Percentiles rank a stretch among this genome's conserved stretches.
These are phyloP conservation scores for Botrytis elliptica DNA, from an alignment of 2,329 filamentous ascomycete genomes.

Conservation along the genomic window DNA sequence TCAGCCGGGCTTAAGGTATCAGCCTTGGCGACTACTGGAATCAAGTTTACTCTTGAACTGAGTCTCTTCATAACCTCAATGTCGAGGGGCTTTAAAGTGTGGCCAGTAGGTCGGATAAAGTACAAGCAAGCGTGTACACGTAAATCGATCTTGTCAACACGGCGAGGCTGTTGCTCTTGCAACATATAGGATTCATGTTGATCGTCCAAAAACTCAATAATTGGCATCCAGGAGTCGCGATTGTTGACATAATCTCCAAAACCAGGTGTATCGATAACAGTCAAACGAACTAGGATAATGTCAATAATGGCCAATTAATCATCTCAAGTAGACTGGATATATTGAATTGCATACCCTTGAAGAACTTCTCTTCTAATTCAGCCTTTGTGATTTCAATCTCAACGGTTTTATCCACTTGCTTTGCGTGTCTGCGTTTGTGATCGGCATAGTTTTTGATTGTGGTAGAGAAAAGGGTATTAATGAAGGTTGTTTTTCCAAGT, in stretches of 20 bases:
- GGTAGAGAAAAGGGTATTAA: conserved; percentile 99
- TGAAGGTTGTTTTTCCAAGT: conserved; percentile 98
- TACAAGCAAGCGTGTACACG: conserved; percentile 98
- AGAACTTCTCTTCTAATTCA: conserved; percentile 99
- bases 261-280: conserved; percentile 97
- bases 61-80: conserved; percentile 99
- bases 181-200: conserved; percentile 99
- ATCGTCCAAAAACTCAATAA: conserved; percentile 99
- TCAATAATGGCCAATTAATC: conserved; percentile 25
- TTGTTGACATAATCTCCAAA: conserved; percentile 99
- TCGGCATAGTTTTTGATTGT: conserved; percentile 99
- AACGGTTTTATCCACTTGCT: conserved; percentile 99
- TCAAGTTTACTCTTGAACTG: conserved; percentile 96
- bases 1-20: conserved; percentile 94
- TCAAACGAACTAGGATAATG: conserved; percentile 74
- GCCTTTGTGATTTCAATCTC: conserved; percentile 99
- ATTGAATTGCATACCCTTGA: conserved; percentile 74
- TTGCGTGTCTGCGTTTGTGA: conserved; percentile 98
- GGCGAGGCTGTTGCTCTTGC: conserved; percentile 98
- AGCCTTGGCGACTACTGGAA: conserved; percentile 97
- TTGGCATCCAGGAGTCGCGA: conserved; percentile 99
- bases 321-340: background rate
- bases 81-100: conserved; percentile 96
- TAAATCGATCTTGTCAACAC: conserved; percentile 98
- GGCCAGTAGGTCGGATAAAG: conserved; percentile 97